These are phyloP conservation scores for Pyrenula aspistea DNA, from an alignment of 495 filamentous ascomycete species.

Conservation along the genomic window DNA sequence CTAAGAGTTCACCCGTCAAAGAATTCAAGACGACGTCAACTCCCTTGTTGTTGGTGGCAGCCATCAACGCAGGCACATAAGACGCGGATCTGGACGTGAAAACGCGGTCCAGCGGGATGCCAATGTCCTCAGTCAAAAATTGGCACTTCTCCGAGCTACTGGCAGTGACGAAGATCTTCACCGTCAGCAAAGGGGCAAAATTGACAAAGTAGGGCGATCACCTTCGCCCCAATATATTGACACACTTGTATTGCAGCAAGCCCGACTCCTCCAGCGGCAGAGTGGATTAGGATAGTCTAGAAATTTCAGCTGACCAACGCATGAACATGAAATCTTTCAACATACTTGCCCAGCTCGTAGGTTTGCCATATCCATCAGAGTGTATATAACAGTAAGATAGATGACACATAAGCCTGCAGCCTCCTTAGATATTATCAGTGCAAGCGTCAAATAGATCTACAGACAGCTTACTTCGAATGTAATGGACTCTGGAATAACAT, in stretches of 20 bases:
- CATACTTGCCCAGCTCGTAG: conserved; percentile 12
- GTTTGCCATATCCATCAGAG: conserved; percentile 19
- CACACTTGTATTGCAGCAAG: conserved; percentile 19
- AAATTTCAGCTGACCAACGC: conserved; percentile 10
- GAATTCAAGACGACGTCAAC: conserved; percentile 48
- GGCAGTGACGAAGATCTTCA: conserved; percentile 36
- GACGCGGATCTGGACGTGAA: conserved; percentile 27
- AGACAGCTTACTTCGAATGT: conserved; percentile 16
- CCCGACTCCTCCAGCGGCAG: conserved; percentile 23
- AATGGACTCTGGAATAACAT: conserved; percentile 13
- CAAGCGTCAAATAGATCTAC: too few relatives aligned
- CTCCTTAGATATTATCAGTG: too few relatives aligned
- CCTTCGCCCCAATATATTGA: conserved; percentile 7
- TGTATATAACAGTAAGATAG: conserved; percentile 25
- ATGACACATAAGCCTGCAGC: too few relatives aligned
- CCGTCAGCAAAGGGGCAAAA: not conserved
- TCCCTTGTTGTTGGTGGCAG: conserved; percentile 23
- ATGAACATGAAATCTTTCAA: too few relatives aligned
- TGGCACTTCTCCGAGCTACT: conserved; percentile 43
- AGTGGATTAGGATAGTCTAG: conserved; percentile 26
- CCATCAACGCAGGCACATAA: conserved; percentile 35
- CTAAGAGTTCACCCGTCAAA: conserved; percentile 15
- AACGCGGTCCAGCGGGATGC: conserved; percentile 23
- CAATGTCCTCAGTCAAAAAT: conserved; percentile 37
- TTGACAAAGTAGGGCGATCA: too few relatives aligned